These are phyloP conservation scores for Colletotrichum somersetense DNA, from an alignment of 2,329 filamentous ascomycete genomes.

Conservation along the genomic window DNA sequence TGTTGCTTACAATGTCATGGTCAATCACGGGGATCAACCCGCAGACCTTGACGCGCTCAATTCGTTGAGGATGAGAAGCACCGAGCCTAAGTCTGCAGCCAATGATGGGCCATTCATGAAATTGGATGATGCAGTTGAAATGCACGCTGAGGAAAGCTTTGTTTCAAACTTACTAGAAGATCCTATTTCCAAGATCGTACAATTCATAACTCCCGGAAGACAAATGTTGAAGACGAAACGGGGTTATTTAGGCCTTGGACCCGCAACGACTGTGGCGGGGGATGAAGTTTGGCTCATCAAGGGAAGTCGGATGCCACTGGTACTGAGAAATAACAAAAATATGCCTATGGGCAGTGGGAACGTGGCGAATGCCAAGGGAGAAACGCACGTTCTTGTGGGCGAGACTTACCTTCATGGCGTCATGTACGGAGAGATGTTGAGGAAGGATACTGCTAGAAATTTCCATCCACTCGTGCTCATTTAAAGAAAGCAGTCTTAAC, in stretches of 20 bases:
- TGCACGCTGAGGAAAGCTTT: background rate
- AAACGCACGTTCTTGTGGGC: background rate
- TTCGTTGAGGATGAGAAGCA: background rate
- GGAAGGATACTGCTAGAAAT: background rate
- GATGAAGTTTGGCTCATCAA: slow-evolving; percentile 31
- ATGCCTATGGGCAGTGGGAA: background rate
- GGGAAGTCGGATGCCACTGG: slow-evolving; percentile 25
- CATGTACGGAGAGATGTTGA: slow-evolving; percentile 26
- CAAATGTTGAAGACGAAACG: background rate
- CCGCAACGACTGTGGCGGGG: background rate
- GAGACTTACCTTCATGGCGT: slow-evolving; percentile 27
- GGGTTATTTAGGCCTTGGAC: slow-evolving; percentile 9
- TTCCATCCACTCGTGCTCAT: background rate
- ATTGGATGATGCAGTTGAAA: background rate
- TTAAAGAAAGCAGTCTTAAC: background rate
- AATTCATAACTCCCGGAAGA: slow-evolving; percentile 7
- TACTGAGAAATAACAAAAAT: background rate
- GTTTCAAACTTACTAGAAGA: slow-evolving; percentile 1
- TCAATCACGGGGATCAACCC: background rate
- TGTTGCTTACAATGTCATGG: slow-evolving; percentile 5
- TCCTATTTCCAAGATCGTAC: slow-evolving; percentile 8
- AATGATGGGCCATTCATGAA: background rate
- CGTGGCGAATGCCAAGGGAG: background rate
- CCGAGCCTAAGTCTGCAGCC: background rate
- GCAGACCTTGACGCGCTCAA: background rate